Evolutionary conservation across 2,329 filamentous ascomycete genomes (phyloP).

Genomic region (Colletotrichum gloeosporioides): DNA sequence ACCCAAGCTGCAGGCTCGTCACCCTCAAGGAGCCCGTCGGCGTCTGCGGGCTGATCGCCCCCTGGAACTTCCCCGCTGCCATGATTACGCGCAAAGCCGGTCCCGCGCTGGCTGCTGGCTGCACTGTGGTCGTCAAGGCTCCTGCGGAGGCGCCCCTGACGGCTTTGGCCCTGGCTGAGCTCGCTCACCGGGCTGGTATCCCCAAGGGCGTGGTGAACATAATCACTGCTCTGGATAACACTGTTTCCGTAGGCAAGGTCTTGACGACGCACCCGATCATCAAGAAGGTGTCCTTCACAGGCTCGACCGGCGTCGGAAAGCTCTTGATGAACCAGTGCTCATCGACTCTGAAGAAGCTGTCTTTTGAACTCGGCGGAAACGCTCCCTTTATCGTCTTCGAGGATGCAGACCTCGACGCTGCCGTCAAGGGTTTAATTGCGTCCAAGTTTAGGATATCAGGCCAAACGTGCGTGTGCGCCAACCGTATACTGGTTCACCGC

Average conservation of each 20-base stretch:
- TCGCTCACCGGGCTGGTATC: conserved; percentile 78
- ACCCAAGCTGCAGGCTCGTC: conserved; percentile 59
- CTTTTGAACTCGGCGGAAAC: conserved; percentile 72
- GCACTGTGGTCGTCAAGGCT: conserved; percentile 69
- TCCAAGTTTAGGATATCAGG: conserved; percentile 66
- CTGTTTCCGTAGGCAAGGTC: conserved; percentile 59
- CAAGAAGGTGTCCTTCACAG: conserved; percentile 84
- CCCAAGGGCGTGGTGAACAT: conserved; percentile 81
- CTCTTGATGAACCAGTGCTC: conserved; percentile 79
- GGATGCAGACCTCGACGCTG: conserved; percentile 70
- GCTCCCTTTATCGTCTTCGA: conserved; percentile 68
- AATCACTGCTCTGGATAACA: conserved; percentile 61
- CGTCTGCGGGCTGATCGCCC: conserved; percentile 77
- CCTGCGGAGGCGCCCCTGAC: conserved; percentile 72
- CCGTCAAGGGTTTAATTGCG: conserved; percentile 62
- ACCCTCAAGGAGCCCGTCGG: conserved; percentile 79
- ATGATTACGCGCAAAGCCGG: conserved; percentile 72
- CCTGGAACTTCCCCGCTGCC: conserved; percentile 72
- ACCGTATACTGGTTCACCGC: conserved; percentile 70
- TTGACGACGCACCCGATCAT: conserved; percentile 71
- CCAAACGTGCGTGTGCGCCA: conserved; percentile 70
- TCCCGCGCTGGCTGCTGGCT: conserved; percentile 71
- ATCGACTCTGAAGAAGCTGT: conserved; percentile 69
- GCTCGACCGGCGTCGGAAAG: conserved; percentile 73
- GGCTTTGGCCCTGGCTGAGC: conserved; percentile 67